Base-by-base conservation (phyloP, 2,329 filamentous ascomycete species). In the Penicillium concentricum region DNA sequence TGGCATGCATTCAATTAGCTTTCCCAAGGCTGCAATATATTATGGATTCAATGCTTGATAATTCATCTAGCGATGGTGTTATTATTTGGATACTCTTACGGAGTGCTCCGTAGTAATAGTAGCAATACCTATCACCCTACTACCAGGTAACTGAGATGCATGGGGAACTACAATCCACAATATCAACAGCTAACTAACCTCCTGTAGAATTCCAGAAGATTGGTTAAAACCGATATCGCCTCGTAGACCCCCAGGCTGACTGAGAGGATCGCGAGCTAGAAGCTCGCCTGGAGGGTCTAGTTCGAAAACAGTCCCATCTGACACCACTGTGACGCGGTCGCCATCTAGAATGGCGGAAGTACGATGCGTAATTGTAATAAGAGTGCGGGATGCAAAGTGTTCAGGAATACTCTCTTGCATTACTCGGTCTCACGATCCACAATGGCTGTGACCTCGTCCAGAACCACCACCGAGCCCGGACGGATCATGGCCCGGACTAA, bases 321-420 rank as follows among this genome's bases (percentile, higher is more conserved):
- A 38, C 56, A 72, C 62, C 2, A 72, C 66, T 18, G 66, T 61
- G 10, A 72, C 65, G 10, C 55, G 60, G 54, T 73, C 69, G 39
- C 64, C 66, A 37, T 70, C 64, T 56, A 68, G 60, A n/a, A 71
- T 61, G 35, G 61, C 66, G 1, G 66, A 62, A 10, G 72, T 56
- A 10, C 70, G 62, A 60, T 73, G 71, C 5, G 59, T 63, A 5
- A 73, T 63, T 4, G 63, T 57, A 16, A 73, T 59, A 15, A 73
- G 57, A 3, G 71, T 74, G 32, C 64, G 66, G 8, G 47, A 43
- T 22, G 39, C 35, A 39, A 72, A 73, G 44, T 69, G 62, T 4
- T 44, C 38, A 24, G 56, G 61, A 28, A 73, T 62, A 18, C 71
- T 61, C 20, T 67, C 57, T 44, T 68, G 63, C 60, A 72, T 65